These are phyloP conservation scores for Nevesoporus exiguus DNA, from an alignment of 768 basidiomycete species.

Conservation along the genomic window DNA sequence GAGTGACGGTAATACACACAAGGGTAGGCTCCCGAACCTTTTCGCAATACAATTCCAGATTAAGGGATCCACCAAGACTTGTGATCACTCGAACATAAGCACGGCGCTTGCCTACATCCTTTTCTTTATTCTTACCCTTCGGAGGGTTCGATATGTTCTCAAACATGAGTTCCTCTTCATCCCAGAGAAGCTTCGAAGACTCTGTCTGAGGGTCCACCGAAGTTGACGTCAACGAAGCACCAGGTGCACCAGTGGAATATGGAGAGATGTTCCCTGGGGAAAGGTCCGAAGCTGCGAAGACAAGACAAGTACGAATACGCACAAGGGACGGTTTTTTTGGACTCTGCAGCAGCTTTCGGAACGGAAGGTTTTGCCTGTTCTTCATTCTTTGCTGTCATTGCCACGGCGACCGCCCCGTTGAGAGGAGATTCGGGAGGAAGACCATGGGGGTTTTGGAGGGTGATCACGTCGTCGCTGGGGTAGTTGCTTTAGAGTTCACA, in stretches of 20 bases:
- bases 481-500: background rate
- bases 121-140: conserved; percentile 90
- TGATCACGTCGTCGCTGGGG: conserved; percentile 81
- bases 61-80: conserved; percentile 84
- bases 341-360: conserved; percentile 35
- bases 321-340: conserved; percentile 68
- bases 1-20: background rate
- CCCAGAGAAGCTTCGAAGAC: conserved; percentile 83
- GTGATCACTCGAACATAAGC: conserved; percentile 97
- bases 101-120: conserved; percentile 84
- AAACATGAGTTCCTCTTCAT: conserved; percentile 99
- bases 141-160: conserved; percentile 80
- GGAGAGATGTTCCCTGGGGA: conserved; percentile 83
- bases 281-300: background rate
- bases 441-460: conserved; percentile 88
- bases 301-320: conserved; percentile 21
- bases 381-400: conserved; percentile 36
- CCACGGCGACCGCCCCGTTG: conserved; percentile 24
- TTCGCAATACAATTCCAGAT: conserved; percentile 84
- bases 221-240: conserved; percentile 92
- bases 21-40: conserved; percentile 47
- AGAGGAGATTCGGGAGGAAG: conserved; percentile 55
- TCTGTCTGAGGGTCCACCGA: conserved; percentile 72
- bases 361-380: conserved; percentile 27
- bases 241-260: conserved; percentile 83